These are phyloP conservation scores for Colletotrichum sp. DNA, from an alignment of 2,329 filamentous ascomycete species.

Conservation along the genomic window DNA sequence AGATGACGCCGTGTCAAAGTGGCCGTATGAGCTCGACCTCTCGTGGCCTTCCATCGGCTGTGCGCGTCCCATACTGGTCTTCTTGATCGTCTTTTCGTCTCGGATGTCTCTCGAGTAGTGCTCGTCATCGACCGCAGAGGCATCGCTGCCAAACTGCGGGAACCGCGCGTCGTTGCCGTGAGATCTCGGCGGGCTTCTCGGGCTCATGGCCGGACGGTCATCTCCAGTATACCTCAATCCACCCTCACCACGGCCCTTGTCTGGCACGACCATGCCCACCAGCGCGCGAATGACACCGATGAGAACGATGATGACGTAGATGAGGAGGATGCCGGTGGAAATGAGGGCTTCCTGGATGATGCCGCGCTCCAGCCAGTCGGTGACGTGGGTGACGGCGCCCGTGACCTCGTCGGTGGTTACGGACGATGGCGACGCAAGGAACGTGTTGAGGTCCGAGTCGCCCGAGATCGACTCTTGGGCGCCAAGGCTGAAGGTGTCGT, in stretches of 20 bases:
- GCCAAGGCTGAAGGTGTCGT: constrained; percentile 83
- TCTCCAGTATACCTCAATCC: constrained; percentile 46
- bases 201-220: constrained; percentile 29
- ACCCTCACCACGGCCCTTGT: constrained; percentile 65
- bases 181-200: constrained; percentile 24
- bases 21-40: constrained; percentile 38
- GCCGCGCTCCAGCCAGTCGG: constrained; percentile 66
- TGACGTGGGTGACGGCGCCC: constrained; percentile 73
- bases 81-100: constrained; percentile 29
- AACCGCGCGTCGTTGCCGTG: constrained; percentile 12
- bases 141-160: constrained; percentile 18
- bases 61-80: constrained; percentile 22
- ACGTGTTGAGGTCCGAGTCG: constrained; percentile 66
- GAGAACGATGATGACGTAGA: constrained; percentile 81
- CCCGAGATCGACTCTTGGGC: constrained; percentile 65
- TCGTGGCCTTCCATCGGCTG: constrained; percentile 31
- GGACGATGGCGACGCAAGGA: constrained; percentile 77
- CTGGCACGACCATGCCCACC: constrained; percentile 61
- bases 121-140: constrained; percentile 20
- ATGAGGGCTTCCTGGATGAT: constrained; percentile 83
- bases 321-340: constrained; percentile 71
- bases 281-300: constrained; percentile 73
- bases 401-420: constrained; percentile 83
- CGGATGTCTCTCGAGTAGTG: constrained; percentile 22
- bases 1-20: constrained; percentile 28